Percentiles rank a stretch among this genome's conserved stretches.
Conservation (phyloP, 1,139 yeast genomes). For the Taphrina flavorubra region DNA sequence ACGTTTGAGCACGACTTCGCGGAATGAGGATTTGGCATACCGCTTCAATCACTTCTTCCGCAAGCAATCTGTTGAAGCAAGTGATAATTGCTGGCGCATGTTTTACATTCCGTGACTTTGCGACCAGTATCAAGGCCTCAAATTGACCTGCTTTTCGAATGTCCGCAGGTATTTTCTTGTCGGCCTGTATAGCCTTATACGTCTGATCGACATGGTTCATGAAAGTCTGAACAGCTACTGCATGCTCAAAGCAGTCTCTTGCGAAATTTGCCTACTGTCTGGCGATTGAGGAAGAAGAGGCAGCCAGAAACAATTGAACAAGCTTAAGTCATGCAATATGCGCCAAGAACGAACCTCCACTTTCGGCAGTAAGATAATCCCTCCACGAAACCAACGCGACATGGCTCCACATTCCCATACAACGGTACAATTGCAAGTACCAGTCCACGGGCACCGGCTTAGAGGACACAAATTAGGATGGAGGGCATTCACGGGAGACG, state of each 20-base stretch:
- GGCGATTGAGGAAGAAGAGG: neutral
- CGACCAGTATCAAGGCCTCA: slow-evolving; percentile 20
- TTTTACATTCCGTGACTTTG: slow-evolving; percentile 18
- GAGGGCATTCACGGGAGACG: no score
- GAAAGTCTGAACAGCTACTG: slow-evolving; percentile 5
- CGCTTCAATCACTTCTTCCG: neutral
- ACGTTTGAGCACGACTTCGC: neutral
- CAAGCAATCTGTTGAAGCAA: slow-evolving; percentile 14
- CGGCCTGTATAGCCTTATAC: slow-evolving; percentile 23
- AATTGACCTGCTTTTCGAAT: slow-evolving; percentile 22
- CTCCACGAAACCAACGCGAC: no score
- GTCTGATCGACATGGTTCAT: slow-evolving; percentile 32
- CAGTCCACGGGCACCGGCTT: no score
- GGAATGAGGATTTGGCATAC: neutral
- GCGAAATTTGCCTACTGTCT: no score
- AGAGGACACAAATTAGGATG: no score
- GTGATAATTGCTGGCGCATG: slow-evolving; percentile 15
- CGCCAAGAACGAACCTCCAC: no score
- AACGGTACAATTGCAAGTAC: no score
- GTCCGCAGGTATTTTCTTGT: slow-evolving; percentile 15
- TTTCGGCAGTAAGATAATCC: no score
- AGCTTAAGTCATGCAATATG: no score
- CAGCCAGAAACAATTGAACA: neutral
- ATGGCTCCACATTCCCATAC: no score
- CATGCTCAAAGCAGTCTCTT: neutral